Conservation (phyloP, 495 filamentous ascomycete species). For the Penicillium longicatenatum region DNA sequence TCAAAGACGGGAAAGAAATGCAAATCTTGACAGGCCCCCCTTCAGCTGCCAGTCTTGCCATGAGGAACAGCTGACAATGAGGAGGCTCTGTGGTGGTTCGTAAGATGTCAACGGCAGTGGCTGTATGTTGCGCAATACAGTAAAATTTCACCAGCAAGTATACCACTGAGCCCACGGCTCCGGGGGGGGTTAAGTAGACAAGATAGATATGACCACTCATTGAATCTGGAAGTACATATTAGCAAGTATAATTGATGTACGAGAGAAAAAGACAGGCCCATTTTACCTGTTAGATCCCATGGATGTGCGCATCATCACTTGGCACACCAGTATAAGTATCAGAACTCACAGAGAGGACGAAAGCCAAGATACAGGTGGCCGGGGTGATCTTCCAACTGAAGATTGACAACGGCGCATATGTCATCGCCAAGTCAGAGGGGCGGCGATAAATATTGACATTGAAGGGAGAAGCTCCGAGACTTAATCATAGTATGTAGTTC, state of each 20-base stretch:
- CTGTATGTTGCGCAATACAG: constrained; percentile 5
- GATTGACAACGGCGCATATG: constrained; percentile 5
- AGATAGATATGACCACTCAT: constrained; percentile 11
- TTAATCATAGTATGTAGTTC: constrained; percentile 32
- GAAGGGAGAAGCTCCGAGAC: constrained; percentile 2
- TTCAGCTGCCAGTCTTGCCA: background rate
- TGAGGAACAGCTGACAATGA: constrained; percentile 1
- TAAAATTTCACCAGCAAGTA: constrained; percentile 2
- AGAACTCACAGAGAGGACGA: constrained; percentile 1
- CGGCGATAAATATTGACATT: constrained; percentile 11
- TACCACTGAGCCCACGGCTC: background rate
- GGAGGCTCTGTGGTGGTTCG: constrained; percentile 3
- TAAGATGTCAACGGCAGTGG: constrained; percentile 10
- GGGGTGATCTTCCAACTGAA: constrained; percentile 3
- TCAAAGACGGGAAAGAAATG: constrained; percentile 12
- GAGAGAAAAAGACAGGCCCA: background rate
- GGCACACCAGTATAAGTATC: constrained; percentile 4
- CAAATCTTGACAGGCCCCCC: constrained; percentile 4
- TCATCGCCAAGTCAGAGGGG: constrained; percentile 6
- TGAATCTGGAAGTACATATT: constrained; percentile 7
- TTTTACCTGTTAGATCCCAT: constrained; percentile 2
- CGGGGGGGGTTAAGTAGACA: constrained; percentile 13
- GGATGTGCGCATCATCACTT: constrained; percentile 10
- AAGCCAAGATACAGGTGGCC: background rate
- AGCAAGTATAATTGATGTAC: background rate